phyloP scores from a whole-genome alignment of 2,329 filamentous ascomycete genomes.

The Verticillium tricorpus region DNA sequence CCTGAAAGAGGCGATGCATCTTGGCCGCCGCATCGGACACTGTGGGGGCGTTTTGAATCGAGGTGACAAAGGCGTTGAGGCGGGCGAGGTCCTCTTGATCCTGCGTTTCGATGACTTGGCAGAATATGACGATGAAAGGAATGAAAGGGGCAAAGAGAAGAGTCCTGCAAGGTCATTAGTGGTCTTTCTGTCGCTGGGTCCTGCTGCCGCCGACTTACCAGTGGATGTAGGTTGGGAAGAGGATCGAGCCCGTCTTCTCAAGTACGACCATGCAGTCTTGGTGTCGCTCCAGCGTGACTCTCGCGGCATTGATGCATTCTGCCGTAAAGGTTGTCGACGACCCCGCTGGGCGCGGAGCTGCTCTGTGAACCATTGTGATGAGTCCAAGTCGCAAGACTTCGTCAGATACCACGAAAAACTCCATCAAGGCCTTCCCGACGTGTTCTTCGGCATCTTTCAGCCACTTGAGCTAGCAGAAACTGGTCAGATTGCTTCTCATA shows the following conservation, averaged over 20 bases:
- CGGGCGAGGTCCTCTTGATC: slow-evolving; percentile 36
- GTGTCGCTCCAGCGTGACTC: slow-evolving; percentile 34
- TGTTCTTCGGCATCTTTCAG: slow-evolving; percentile 2
- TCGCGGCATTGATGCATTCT: slow-evolving; percentile 36
- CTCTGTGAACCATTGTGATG: slow-evolving; percentile 38
- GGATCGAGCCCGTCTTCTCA: slow-evolving; percentile 27
- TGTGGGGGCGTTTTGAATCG: slow-evolving; percentile 43
- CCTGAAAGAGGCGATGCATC: slow-evolving; percentile 52
- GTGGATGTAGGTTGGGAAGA: slow-evolving; percentile 35
- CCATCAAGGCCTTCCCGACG: slow-evolving; percentile 24
- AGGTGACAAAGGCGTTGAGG: slow-evolving; percentile 44
- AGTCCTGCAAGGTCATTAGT: slow-evolving; percentile 25
- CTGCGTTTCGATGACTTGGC: slow-evolving; percentile 42
- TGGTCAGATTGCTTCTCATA: background rate
- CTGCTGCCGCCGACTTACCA: slow-evolving; percentile 25
- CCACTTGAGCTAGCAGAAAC: slow-evolving; percentile 4
- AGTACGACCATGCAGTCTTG: slow-evolving; percentile 34
- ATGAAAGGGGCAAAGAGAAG: slow-evolving; percentile 47
- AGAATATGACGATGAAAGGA: slow-evolving; percentile 50
- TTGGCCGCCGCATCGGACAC: slow-evolving; percentile 45
- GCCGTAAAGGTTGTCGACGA: slow-evolving; percentile 31
- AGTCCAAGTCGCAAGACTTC: slow-evolving; percentile 36
- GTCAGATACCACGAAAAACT: slow-evolving; percentile 31
- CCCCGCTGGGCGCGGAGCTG: slow-evolving; percentile 22
- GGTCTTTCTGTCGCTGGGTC: background rate